Percentiles rank a stretch among this genome's conserved stretches.
Conservation (phyloP, 805 yeast genomes). For the Middelhovenomyces tepae region DNA sequence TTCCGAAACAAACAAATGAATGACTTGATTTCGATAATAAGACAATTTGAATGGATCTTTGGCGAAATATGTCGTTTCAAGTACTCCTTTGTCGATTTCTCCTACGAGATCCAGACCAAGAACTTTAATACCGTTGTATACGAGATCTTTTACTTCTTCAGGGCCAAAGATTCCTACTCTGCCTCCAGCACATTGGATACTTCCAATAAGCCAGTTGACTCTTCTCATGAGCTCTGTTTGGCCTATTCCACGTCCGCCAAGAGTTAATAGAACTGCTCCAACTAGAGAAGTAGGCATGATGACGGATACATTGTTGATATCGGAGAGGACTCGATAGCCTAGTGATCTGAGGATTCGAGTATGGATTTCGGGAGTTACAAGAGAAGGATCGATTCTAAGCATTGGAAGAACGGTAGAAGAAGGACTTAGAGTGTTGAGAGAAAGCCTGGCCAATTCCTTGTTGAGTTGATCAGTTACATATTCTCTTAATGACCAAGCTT, state of each 20-base stretch:
- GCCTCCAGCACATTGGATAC: constrained; percentile 30
- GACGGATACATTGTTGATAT: constrained; percentile 41
- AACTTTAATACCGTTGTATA: constrained; percentile 32
- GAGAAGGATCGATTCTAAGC: constrained; percentile 4
- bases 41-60: constrained; percentile 46
- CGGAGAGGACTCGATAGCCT: constrained; percentile 46
- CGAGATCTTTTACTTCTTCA: constrained; percentile 20
- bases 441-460: constrained; percentile 10
- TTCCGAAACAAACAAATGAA: constrained; percentile 45
- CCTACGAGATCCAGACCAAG: constrained; percentile 31
- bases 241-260: constrained; percentile 32
- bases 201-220: constrained; percentile 28
- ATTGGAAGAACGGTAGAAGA: constrained; percentile 7
- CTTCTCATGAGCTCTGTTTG: constrained; percentile 26
- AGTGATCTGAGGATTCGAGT: constrained; percentile 35
- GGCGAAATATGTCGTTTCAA: constrained; percentile 33
- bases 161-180: constrained; percentile 29
- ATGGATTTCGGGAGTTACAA: constrained; percentile 11
- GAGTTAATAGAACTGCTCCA: constrained; percentile 37
- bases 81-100: constrained; percentile 23
- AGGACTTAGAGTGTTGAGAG: constrained; percentile 5
- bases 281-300: constrained; percentile 48
- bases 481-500: constrained; percentile 33
- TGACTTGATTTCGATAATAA: constrained; percentile 48
- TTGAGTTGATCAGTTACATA: constrained; percentile 26